Percentiles rank a stretch among this genome's conserved stretches.
phyloP scores from a whole-genome alignment of 1,284 basidiomycete genomes.

The Blastosporella zonata region DNA sequence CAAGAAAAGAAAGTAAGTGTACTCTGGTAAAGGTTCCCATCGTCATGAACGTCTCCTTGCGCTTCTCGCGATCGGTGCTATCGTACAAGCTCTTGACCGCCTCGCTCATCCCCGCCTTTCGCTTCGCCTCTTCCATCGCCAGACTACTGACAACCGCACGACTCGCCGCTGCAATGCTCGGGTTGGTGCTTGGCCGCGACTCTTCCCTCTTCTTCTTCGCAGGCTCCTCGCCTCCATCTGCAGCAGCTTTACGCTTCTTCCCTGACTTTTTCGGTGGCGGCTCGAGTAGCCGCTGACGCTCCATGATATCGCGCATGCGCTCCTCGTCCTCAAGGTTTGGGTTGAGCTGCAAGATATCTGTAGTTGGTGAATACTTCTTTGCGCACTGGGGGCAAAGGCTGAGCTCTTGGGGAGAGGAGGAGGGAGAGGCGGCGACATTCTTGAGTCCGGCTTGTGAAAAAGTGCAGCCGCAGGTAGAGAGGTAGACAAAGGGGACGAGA shows the following conservation, averaged over 20 bases:
- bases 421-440: slow-evolving; percentile 43
- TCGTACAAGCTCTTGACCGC: slow-evolving; percentile 72
- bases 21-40: slow-evolving; percentile 81
- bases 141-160: slow-evolving; percentile 61
- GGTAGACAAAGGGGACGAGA: slow-evolving; percentile 81
- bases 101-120: slow-evolving; percentile 72
- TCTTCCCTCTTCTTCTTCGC: slow-evolving; percentile 46
- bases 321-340: slow-evolving; percentile 59
- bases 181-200: slow-evolving; percentile 38
- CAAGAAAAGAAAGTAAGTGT: slow-evolving; percentile 29
- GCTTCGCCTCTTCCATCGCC: slow-evolving; percentile 68
- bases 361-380: slow-evolving; percentile 55
- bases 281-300: slow-evolving; percentile 50
- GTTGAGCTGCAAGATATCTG: slow-evolving; percentile 61
- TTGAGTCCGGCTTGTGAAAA: slow-evolving; percentile 77
- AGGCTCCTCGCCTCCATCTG: slow-evolving; percentile 33
- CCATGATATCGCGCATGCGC: slow-evolving; percentile 52
- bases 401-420: slow-evolving; percentile 27
- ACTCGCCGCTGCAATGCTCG: slow-evolving; percentile 55
- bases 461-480: slow-evolving; percentile 86
- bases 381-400: slow-evolving; percentile 74
- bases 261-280: slow-evolving; percentile 69
- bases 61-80: slow-evolving; percentile 45
- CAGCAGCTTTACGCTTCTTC: slow-evolving; percentile 64
- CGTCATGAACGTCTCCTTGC: slow-evolving; percentile 80